phyloP scores from a whole-genome alignment of 768 basidiomycete genomes.

The Cantharellus cinnabarinus region DNA sequence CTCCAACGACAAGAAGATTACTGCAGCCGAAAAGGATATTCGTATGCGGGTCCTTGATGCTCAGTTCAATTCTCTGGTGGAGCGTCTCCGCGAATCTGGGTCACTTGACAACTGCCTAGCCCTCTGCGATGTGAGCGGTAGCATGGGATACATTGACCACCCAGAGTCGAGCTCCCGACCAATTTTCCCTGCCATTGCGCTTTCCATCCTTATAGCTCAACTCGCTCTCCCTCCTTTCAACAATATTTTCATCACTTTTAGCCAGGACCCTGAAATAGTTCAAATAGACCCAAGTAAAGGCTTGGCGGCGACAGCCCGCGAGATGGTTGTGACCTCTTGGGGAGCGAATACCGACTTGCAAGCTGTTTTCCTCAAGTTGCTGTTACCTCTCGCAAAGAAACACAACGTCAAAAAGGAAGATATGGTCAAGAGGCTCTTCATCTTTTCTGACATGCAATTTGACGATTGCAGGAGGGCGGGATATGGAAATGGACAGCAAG shows the following conservation, averaged over 20 bases:
- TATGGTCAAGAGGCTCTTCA: conserved; percentile 57
- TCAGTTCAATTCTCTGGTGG: conserved; percentile 46
- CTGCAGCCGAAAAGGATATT: conserved; percentile 10
- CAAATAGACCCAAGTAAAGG: conserved; percentile 23
- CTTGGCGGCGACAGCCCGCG: conserved; percentile 20
- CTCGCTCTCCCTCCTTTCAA: conserved; percentile 44
- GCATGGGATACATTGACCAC: conserved; percentile 30
- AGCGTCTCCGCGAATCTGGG: conserved; percentile 31
- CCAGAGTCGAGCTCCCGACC: conserved; percentile 15
- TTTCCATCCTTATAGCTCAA: conserved; percentile 44
- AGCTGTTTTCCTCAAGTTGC: conserved; percentile 38
- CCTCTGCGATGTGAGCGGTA: conserved; percentile 54
- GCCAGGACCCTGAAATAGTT: conserved; percentile 28
- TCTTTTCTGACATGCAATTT: conserved; percentile 70
- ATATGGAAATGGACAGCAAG: neutral
- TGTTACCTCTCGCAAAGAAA: conserved; percentile 38
- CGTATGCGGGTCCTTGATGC: conserved; percentile 31
- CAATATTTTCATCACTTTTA: conserved; percentile 51
- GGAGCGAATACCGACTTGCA: conserved; percentile 40
- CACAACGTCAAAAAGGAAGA: conserved; percentile 40
- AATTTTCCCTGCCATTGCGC: conserved; percentile 40
- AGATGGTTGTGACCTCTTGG: conserved; percentile 25
- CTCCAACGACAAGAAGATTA: conserved; percentile 12
- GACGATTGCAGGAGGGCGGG: conserved; percentile 18
- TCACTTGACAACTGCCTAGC: conserved; percentile 42